phyloP scores from a whole-genome alignment of 768 basidiomycete species.

The Russula vinacea region DNA sequence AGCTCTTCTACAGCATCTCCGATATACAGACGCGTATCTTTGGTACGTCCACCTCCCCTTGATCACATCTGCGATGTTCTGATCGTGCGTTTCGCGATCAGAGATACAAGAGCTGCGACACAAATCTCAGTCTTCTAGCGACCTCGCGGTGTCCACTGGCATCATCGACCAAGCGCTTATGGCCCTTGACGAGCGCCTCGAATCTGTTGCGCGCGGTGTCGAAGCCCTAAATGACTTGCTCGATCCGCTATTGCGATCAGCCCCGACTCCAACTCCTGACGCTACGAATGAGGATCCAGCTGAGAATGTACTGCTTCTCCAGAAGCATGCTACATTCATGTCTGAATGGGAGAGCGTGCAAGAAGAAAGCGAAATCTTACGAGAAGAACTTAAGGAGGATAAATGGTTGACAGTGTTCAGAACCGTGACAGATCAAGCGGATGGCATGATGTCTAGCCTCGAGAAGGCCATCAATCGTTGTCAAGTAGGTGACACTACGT shows the following conservation, averaged over 20 bases:
- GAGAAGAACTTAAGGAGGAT: conserved; percentile 94
- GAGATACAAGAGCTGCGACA: conserved; percentile 94
- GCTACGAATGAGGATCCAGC: conserved; percentile 37
- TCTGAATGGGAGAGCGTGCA: conserved; percentile 81
- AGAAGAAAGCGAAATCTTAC: conserved; percentile 72
- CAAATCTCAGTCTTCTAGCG: conserved; percentile 65
- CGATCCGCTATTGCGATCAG: conserved; percentile 52
- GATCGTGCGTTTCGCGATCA: conserved; percentile 34
- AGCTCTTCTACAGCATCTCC: conserved; percentile 80
- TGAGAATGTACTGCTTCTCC: conserved; percentile 52
- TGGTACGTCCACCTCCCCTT: conserved; percentile 45
- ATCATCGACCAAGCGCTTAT: conserved; percentile 81
- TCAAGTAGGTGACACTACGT: conserved; percentile 53
- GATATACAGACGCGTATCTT: conserved; percentile 92
- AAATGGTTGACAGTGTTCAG: conserved; percentile 96
- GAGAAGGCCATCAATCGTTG: conserved; percentile 91
- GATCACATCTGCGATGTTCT: background rate
- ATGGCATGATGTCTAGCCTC: conserved; percentile 95
- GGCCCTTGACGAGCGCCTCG: conserved; percentile 73
- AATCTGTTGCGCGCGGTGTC: conserved; percentile 68
- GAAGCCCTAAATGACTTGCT: conserved; percentile 64
- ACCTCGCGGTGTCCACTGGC: conserved; percentile 55
- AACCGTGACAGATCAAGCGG: conserved; percentile 90
- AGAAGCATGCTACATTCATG: conserved; percentile 70
- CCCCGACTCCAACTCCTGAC: conserved; percentile 49